These are phyloP conservation scores for Sideroxylon spinosum DNA, from an alignment of 179 eudicot genomes.

Conservation along the genomic window DNA sequence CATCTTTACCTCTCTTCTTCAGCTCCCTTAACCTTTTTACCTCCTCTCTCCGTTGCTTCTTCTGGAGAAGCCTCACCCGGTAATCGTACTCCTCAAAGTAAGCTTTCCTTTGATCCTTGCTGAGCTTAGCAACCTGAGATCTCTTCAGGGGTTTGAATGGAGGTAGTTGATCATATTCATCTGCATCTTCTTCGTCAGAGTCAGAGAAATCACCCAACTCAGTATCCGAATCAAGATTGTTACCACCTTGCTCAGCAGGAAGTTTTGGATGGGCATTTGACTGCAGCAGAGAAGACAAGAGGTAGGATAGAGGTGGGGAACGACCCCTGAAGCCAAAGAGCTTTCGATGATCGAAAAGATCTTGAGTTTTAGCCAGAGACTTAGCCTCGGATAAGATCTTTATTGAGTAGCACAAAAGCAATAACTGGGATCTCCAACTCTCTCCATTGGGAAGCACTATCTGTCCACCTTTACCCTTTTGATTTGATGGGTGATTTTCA, in stretches of 20 bases:
- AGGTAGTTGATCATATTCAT: conserved; percentile 62
- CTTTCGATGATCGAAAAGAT: conserved; percentile 35
- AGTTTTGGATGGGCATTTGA: conserved; percentile 57
- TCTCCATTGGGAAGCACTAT: conserved; percentile 63
- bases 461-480: conserved; percentile 41
- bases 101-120: conserved; percentile 55
- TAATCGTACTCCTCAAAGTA: conserved; percentile 70
- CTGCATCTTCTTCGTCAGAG: conserved; percentile 50
- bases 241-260: conserved; percentile 45
- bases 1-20: conserved; percentile 36
- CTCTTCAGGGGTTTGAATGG: conserved; percentile 56
- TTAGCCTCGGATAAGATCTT: conserved; percentile 62
- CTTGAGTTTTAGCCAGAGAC: conserved; percentile 32
- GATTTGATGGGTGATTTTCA: conserved; percentile 60
- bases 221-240: conserved; percentile 44
- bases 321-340: conserved; percentile 47
- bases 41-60: conserved; percentile 61
- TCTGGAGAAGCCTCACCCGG: conserved; percentile 64
- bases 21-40: conserved; percentile 43
- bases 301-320: conserved; percentile 47
- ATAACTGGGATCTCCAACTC: conserved; percentile 58
- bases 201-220: conserved; percentile 47
- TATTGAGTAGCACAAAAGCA: conserved; percentile 72
- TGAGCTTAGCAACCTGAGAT: conserved; percentile 48
- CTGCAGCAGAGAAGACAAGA: conserved; percentile 51